Conservation (phyloP, 2,329 filamentous ascomycete genomes). For the Coniella vitis region DNA sequence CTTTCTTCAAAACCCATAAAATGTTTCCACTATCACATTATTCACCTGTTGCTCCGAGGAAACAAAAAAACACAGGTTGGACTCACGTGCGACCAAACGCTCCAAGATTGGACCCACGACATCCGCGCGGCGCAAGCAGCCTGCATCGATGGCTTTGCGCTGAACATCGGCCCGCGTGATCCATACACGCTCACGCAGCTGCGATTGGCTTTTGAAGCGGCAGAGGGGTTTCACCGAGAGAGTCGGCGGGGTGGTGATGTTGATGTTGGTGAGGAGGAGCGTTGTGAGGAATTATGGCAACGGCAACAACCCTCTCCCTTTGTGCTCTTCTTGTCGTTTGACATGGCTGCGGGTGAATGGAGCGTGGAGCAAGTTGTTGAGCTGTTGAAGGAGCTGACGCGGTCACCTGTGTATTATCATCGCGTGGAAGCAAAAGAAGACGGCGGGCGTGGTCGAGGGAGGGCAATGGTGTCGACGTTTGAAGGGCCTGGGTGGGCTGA, state of each 20-base stretch:
- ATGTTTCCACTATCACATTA: neutral
- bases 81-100: conserved; percentile 25
- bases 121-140: conserved; percentile 28
- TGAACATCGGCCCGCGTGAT: conserved; percentile 31
- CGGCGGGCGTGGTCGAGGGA: conserved; percentile 31
- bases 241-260: conserved; percentile 15
- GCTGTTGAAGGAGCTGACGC: conserved; percentile 31
- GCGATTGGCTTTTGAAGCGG: conserved; percentile 26
- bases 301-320: conserved; percentile 17
- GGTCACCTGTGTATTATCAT: conserved; percentile 31
- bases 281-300: no score
- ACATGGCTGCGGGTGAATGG: conserved; percentile 27
- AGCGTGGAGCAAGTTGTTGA: conserved; percentile 20
- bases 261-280: no score
- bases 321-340: conserved; percentile 30
- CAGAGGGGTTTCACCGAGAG: conserved; percentile 14
- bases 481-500: conserved; percentile 36
- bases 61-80: no score
- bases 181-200: conserved; percentile 27
- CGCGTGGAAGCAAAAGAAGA: conserved; percentile 23
- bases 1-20: no score
- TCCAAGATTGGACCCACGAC: conserved; percentile 27
- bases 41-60: no score
- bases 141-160: conserved; percentile 35
- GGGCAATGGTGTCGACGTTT: conserved; percentile 45